phyloP scores from a whole-genome alignment of 768 basidiomycete species.

The Suillus hirtellus region DNA sequence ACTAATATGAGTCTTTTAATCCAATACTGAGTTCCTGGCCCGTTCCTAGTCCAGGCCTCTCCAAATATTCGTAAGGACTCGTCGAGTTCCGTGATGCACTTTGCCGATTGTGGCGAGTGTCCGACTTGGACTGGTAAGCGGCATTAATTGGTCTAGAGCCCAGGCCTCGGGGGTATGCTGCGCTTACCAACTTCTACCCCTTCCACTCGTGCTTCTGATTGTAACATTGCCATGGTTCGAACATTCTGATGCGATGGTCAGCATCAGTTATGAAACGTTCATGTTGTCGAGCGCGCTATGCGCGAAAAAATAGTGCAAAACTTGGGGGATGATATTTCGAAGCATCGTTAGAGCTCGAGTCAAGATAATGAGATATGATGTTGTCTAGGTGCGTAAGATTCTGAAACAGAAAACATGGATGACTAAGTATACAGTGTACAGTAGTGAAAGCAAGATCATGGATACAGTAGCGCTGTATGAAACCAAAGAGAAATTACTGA shows the following conservation, averaged over 20 bases:
- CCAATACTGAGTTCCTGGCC: too few relatives aligned
- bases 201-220: not conserved
- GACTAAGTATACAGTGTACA: constrained; percentile 1
- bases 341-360: not conserved
- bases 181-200: not conserved
- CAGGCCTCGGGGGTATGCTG: not conserved
- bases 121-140: not conserved
- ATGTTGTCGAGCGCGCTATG: not conserved
- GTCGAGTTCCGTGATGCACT: not conserved
- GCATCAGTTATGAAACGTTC: not conserved
- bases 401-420: not conserved
- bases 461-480: not conserved
- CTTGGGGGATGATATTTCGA: not conserved
- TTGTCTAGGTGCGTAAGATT: constrained; percentile 2
- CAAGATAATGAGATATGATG: not conserved
- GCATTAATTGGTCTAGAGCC: not conserved
- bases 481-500: not conserved
- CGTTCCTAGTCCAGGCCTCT: too few relatives aligned
- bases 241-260: not conserved
- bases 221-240: not conserved
- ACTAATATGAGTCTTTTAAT: too few relatives aligned
- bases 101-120: not conserved
- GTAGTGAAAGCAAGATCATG: constrained; percentile 2
- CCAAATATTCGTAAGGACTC: not conserved
- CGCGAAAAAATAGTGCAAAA: not conserved